phyloP scores from a whole-genome alignment of 495 filamentous ascomycete genomes.

The Penicillium nucicola region DNA sequence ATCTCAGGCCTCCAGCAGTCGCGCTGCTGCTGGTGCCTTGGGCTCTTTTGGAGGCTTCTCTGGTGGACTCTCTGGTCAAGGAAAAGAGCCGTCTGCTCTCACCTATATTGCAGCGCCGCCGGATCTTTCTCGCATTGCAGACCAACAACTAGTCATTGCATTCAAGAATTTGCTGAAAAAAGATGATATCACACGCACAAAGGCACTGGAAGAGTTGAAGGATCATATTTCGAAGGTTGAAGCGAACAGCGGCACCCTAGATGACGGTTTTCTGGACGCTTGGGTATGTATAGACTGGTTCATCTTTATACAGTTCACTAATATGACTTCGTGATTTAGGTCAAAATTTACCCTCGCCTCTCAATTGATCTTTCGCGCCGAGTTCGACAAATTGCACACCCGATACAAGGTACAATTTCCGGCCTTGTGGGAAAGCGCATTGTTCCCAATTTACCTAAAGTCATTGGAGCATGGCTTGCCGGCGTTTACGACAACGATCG shows the following conservation, averaged over 20 bases:
- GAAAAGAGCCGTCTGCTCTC: conserved; percentile 52
- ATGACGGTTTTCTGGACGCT: conserved; percentile 75
- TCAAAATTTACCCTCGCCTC: conserved; percentile 78
- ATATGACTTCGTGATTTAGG: conserved; percentile 43
- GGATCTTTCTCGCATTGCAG: conserved; percentile 71
- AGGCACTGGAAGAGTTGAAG: conserved; percentile 83
- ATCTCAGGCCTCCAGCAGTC: conserved; percentile 69
- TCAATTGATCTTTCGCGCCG: conserved; percentile 86
- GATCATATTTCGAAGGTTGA: conserved; percentile 52
- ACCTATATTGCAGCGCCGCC: conserved; percentile 86
- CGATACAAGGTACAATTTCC: conserved; percentile 68
- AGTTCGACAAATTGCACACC: conserved; percentile 81
- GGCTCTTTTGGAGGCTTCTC: conserved; percentile 46
- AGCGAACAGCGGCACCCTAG: conserved; percentile 51
- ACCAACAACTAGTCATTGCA: conserved; percentile 76
- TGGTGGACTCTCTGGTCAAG: conserved; percentile 44
- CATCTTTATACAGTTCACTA: conserved; percentile 14
- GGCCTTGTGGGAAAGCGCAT: conserved; percentile 73
- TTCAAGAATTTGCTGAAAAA: conserved; percentile 93
- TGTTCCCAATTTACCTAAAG: conserved; percentile 67
- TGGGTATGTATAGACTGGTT: conserved; percentile 66
- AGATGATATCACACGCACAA: conserved; percentile 88
- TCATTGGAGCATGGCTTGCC: conserved; percentile 83
- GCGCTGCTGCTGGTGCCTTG: conserved; percentile 53
- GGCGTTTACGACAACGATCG: conserved; percentile 85